Evolutionary conservation across 345 rosid species (phyloP), one percentile per base, ranked within the genome.

Genomic region (Populus simonii): DNA sequence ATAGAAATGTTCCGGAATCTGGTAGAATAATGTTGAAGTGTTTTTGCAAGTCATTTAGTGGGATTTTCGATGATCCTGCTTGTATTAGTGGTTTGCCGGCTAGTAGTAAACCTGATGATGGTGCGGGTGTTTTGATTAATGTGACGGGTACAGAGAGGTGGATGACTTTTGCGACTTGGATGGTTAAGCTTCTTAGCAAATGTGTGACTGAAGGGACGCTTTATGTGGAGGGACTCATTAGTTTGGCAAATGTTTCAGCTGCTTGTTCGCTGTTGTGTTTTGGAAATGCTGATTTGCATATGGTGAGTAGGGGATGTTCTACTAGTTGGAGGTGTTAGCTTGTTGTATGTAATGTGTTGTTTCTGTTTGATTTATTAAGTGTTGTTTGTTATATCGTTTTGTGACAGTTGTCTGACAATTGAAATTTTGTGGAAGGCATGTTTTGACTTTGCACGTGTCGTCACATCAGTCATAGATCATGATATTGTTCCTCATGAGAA

Each of bases 151-250:
- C 78, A 82, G 74, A 73, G 71, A 87, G 97, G 84, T 96, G 96
- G 99, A 91, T 84, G 76, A 89, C 90, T 75, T 90, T 93, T 85
- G 91, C 94, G 18, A 86, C 92, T 59, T 90, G 97, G 94, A 84
- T 86, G 29, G 80, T 96, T 76, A 93, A 88, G 83, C 88, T 96
- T 86, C 86, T 96, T 82, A 90, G 84, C 79, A 93, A 88, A 87
- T 96, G 97, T 89, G 74, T 93, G 74, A 88, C 96, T 33, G 97
- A 95, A 83, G 99, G 98, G 83, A 92, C 95, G 65, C 87, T 95
- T 70, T 89, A 88, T 59, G 96, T 93, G 71, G 97, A 91, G 82
- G 99, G 97, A 66, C 92, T 93, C 72, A 72, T 92, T 80, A 89
- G 82, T 79, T 78, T 88, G 70, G 84, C 96, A 73, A 86, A 85